Evolutionary conservation across 106 monocot species (phyloP).

Genomic region (Ottelia alismoides): DNA sequence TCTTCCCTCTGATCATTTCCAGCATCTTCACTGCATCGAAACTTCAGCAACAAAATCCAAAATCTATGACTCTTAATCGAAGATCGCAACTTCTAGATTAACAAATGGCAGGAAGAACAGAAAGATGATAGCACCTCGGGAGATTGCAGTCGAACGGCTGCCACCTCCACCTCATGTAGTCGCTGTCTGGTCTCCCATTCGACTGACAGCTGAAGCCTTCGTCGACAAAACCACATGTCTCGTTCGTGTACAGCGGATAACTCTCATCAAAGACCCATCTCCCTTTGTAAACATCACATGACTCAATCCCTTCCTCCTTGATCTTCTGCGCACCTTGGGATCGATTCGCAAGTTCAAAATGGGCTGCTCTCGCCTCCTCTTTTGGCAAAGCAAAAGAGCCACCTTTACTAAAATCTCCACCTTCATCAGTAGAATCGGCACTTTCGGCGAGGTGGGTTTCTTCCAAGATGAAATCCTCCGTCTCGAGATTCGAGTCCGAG

Average conservation of each 20-base stretch:
- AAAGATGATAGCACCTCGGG: slow-evolving; percentile 30
- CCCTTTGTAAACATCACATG: slow-evolving; percentile 54
- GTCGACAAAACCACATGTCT: slow-evolving; percentile 50
- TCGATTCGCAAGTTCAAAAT: too few relatives aligned
- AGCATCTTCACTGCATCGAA: slow-evolving; percentile 60
- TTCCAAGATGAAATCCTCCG: too few relatives aligned
- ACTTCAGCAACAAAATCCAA: slow-evolving; percentile 11
- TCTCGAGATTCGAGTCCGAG: too few relatives aligned
- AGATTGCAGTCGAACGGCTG: slow-evolving; percentile 45
- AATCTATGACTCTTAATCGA: background rate
- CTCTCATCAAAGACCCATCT: slow-evolving; percentile 72
- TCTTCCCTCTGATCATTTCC: too few relatives aligned
- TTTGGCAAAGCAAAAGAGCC: too few relatives aligned
- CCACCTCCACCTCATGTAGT: slow-evolving; percentile 82
- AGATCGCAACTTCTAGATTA: background rate
- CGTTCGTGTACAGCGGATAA: slow-evolving; percentile 44
- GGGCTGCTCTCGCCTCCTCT: too few relatives aligned
- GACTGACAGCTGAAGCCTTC: slow-evolving; percentile 65
- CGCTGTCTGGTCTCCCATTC: slow-evolving; percentile 52
- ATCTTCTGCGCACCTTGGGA: too few relatives aligned
- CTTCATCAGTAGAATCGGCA: too few relatives aligned
- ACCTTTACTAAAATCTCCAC: too few relatives aligned
- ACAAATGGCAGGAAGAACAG: background rate
- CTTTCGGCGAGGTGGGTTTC: too few relatives aligned
- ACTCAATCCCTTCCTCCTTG: background rate